phyloP scores from a whole-genome alignment of 2,329 filamentous ascomycete species.

The Pyrenophora seminiperda region DNA sequence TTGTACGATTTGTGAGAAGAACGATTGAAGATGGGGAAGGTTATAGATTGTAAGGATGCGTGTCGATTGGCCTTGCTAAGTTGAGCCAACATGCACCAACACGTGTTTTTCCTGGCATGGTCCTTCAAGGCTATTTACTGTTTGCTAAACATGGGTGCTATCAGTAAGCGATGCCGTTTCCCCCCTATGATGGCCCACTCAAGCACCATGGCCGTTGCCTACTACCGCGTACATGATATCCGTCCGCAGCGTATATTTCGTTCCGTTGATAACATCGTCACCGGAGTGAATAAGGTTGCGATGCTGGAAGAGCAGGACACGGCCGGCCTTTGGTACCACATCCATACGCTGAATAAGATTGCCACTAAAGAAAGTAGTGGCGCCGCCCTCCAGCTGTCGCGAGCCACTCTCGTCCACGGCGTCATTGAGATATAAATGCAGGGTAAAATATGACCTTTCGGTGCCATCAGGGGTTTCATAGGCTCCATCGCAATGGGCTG shows the following conservation, averaged over 20 bases:
- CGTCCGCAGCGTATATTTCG: constrained; percentile 62
- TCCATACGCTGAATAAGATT: constrained; percentile 45
- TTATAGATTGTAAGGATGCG: too few relatives aligned
- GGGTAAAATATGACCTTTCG: constrained; percentile 59
- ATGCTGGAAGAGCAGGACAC: constrained; percentile 63
- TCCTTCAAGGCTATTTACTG: too few relatives aligned
- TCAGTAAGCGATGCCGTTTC: background rate
- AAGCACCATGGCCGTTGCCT: constrained; percentile 6
- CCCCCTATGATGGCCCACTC: background rate
- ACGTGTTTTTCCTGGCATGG: too few relatives aligned
- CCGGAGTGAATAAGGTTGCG: constrained; percentile 58
- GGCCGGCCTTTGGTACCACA: constrained; percentile 57
- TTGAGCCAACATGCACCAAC: too few relatives aligned
- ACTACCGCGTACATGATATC: constrained; percentile 59
- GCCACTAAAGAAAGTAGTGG: constrained; percentile 57
- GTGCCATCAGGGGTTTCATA: constrained; percentile 64
- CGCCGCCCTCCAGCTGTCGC: constrained; percentile 56
- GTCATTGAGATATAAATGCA: constrained; percentile 63
- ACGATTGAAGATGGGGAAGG: background rate
- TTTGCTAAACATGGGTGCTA: too few relatives aligned
- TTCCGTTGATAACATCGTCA: constrained; percentile 59
- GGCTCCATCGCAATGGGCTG: constrained; percentile 69
- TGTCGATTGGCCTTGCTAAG: too few relatives aligned
- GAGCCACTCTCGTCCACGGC: constrained; percentile 36
- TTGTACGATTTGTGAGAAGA: constrained; percentile 9